A percentile compares a stretch with the other conserved stretches of the same genome.
Evolutionary conservation across 371 early-diverging fungal species (phyloP).

Genomic region (Encephalitozoon hellem): DNA sequence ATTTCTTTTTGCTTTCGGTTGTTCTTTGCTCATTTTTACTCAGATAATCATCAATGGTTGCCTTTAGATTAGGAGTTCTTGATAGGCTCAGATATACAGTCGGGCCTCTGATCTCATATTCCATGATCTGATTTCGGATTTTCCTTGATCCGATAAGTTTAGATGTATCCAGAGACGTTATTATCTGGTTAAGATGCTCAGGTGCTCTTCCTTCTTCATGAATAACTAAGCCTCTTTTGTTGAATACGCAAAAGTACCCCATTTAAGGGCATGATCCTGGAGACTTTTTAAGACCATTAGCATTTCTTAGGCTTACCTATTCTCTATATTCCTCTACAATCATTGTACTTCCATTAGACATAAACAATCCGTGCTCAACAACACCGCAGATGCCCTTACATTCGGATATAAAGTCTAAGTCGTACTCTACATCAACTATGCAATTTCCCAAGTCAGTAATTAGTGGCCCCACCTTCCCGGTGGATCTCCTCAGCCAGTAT

Average conservation of each 20-base stretch:
- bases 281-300: neutral
- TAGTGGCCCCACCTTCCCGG: constrained; percentile 28
- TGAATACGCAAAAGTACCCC: constrained; percentile 47
- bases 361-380: constrained; percentile 57
- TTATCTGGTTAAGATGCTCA: constrained; percentile 22
- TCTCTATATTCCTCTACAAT: constrained; percentile 8
- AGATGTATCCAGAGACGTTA: constrained; percentile 13
- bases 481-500: neutral
- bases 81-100: constrained; percentile 35
- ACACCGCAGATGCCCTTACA: constrained; percentile 51
- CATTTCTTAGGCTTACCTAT: neutral
- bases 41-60: constrained; percentile 1
- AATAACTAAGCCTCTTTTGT: constrained; percentile 34
- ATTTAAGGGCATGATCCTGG: neutral
- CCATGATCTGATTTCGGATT: constrained; percentile 33
- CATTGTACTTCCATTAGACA: neutral
- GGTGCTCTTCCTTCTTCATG: constrained; percentile 44
- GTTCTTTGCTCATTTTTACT: neutral
- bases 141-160: neutral
- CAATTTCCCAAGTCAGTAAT: constrained; percentile 53
- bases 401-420: constrained; percentile 24
- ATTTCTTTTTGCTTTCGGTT: neutral
- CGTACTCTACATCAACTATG: constrained; percentile 52
- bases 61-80: neutral
- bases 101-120: constrained; percentile 43